phyloP scores from a whole-genome alignment of 163 green algal genomes.

The Coccomyxa subellipsoidea region DNA sequence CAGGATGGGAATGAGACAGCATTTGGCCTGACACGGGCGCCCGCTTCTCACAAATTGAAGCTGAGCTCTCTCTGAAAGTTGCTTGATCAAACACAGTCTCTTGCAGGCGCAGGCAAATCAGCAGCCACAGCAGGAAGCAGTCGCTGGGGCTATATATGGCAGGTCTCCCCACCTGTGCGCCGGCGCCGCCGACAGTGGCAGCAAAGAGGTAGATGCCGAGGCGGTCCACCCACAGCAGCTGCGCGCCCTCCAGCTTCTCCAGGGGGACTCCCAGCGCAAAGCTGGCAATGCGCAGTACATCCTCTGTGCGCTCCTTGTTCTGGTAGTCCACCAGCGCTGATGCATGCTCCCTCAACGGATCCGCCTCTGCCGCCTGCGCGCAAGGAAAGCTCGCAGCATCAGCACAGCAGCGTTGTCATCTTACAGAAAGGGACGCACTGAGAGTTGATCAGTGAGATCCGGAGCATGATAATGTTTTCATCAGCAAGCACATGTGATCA shows the following conservation, averaged over 20 bases:
- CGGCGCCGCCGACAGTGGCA: background rate
- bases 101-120: too few species aligned
- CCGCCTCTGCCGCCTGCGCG: conserved; percentile 30
- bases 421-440: background rate
- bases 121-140: too few species aligned
- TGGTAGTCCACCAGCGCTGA: conserved; percentile 33
- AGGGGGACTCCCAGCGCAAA: conserved; percentile 16
- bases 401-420: background rate
- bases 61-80: too few species aligned
- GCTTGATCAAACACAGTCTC: too few species aligned
- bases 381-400: background rate
- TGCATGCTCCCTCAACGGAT: conserved; percentile 40
- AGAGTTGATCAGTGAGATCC: too few species aligned
- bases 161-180: conserved; percentile 5
- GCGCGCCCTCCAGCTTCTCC: conserved; percentile 28
- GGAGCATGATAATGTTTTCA: too few species aligned
- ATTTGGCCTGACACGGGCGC: too few species aligned
- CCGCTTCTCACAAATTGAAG: too few species aligned
- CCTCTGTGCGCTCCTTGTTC: conserved; percentile 47
- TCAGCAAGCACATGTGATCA: too few species aligned
- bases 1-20: too few species aligned
- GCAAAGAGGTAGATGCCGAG: conserved; percentile 70
- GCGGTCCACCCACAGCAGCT: conserved; percentile 88
- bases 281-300: conserved; percentile 49
- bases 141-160: too few species aligned